Evolutionary conservation across 2,329 filamentous ascomycete genomes (phyloP).

Genomic region (Venturia effusa): DNA sequence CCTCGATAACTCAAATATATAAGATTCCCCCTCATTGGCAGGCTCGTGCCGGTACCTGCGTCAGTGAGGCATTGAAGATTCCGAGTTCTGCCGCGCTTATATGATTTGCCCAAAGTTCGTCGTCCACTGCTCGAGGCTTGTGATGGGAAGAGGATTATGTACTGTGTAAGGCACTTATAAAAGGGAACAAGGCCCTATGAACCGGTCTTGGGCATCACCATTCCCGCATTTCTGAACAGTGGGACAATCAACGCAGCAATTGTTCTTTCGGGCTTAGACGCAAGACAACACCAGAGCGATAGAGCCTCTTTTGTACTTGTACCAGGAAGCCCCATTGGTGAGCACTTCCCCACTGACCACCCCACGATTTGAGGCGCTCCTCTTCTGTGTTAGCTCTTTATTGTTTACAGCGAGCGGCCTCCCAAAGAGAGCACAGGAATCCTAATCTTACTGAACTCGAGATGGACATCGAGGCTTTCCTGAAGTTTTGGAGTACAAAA

Average conservation of each 20-base stretch:
- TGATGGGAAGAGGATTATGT: background rate
- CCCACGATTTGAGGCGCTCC: background rate
- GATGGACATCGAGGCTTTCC: background rate
- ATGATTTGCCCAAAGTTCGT: background rate
- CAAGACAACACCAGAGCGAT: background rate
- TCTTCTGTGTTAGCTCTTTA: background rate
- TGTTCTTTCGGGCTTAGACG: no score
- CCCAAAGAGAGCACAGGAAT: background rate
- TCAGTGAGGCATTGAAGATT: background rate
- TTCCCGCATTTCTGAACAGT: no score
- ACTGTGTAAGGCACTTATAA: background rate
- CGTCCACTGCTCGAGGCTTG: background rate
- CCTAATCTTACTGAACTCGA: background rate
- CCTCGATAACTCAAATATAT: background rate
- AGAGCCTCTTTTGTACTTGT: background rate
- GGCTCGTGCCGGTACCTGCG: background rate
- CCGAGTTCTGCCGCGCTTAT: background rate
- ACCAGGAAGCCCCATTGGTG: background rate
- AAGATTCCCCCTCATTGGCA: background rate
- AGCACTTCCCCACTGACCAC: background rate
- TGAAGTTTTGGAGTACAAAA: no score
- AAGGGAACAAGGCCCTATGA: background rate
- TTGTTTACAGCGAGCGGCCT: background rate
- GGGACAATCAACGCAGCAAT: no score
- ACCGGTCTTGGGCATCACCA: background rate